phyloP scores from a whole-genome alignment of 2,329 filamentous ascomycete genomes.

The Phymatotrichopsis omnivora region DNA sequence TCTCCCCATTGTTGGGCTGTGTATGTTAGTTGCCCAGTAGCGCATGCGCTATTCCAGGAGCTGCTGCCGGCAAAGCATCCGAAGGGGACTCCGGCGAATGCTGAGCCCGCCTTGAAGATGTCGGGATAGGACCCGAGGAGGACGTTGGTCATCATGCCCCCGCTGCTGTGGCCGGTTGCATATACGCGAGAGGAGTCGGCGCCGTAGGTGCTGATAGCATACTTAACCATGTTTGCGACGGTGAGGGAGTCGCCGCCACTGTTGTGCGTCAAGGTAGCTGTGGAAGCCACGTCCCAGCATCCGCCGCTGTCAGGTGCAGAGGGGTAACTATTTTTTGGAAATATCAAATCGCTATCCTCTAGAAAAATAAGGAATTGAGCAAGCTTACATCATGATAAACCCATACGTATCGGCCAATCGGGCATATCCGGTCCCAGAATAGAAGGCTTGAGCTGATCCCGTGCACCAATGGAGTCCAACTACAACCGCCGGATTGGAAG shows the following conservation, averaged over 20 bases:
- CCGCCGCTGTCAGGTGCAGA: slow-evolving; percentile 36
- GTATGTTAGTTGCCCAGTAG: slow-evolving; percentile 40
- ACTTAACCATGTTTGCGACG: slow-evolving; percentile 51
- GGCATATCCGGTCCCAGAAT: slow-evolving; percentile 44
- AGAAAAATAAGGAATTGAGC: slow-evolving; percentile 32
- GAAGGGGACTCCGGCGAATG: slow-evolving; percentile 45
- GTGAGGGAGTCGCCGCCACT: slow-evolving; percentile 48
- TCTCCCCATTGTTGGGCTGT: slow-evolving; percentile 43
- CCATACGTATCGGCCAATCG: slow-evolving; percentile 45
- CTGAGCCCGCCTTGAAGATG: slow-evolving; percentile 43
- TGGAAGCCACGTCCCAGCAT: slow-evolving; percentile 53
- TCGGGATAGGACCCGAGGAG: slow-evolving; percentile 45
- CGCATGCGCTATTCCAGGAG: slow-evolving; percentile 46
- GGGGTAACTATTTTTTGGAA: slow-evolving; percentile 39
- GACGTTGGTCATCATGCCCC: slow-evolving; percentile 47
- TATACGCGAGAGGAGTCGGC: slow-evolving; percentile 45
- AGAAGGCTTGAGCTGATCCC: slow-evolving; percentile 44
- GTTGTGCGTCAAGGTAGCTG: slow-evolving; percentile 45
- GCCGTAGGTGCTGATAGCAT: slow-evolving; percentile 44
- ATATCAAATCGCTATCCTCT: not conserved
- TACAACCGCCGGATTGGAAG: slow-evolving; percentile 42
- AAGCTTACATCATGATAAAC: slow-evolving; percentile 51
- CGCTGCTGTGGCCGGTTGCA: slow-evolving; percentile 45
- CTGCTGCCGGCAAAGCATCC: slow-evolving; percentile 43
- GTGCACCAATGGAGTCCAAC: slow-evolving; percentile 50